These are phyloP conservation scores for Cylindrodendrum hubeiense DNA, from an alignment of 2,329 filamentous ascomycete species.

Conservation along the genomic window DNA sequence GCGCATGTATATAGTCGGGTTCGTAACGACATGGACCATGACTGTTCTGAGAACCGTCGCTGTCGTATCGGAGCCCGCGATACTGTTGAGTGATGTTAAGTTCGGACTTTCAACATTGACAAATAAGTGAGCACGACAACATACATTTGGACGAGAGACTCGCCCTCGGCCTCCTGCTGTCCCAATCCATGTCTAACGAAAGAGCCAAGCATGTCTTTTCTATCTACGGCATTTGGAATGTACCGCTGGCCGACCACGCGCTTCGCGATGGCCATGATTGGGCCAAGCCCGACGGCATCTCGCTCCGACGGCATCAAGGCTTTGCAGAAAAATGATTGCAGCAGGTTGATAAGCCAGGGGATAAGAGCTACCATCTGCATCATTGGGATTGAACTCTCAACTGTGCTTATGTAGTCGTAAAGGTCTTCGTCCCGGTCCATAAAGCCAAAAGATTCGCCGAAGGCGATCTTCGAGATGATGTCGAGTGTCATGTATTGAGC, in stretches of 20 bases:
- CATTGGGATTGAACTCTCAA: neutral
- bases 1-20: neutral
- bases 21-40: conserved; percentile 7
- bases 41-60: conserved; percentile 1
- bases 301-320: conserved; percentile 14
- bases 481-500: conserved; percentile 17
- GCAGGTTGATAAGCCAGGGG: conserved; percentile 12
- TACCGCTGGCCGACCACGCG: conserved; percentile 6
- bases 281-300: conserved; percentile 17
- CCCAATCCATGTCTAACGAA: conserved; percentile 14
- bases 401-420: conserved; percentile 10
- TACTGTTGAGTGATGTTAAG: neutral
- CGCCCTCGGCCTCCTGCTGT: conserved; percentile 12
- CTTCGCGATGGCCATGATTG: conserved; percentile 17
- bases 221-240: neutral
- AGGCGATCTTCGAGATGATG: conserved; percentile 17
- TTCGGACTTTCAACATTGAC: neutral
- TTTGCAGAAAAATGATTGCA: conserved; percentile 20
- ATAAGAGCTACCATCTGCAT: conserved; percentile 15
- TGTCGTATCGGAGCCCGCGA: conserved; percentile 24
- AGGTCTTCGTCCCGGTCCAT: conserved; percentile 15
- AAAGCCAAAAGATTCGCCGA: conserved; percentile 19
- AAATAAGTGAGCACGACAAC: neutral
- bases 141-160: conserved; percentile 16
- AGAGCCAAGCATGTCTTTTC: conserved; percentile 20